phyloP scores from a whole-genome alignment of 495 filamentous ascomycete species.

The Cercophora newfieldiana region DNA sequence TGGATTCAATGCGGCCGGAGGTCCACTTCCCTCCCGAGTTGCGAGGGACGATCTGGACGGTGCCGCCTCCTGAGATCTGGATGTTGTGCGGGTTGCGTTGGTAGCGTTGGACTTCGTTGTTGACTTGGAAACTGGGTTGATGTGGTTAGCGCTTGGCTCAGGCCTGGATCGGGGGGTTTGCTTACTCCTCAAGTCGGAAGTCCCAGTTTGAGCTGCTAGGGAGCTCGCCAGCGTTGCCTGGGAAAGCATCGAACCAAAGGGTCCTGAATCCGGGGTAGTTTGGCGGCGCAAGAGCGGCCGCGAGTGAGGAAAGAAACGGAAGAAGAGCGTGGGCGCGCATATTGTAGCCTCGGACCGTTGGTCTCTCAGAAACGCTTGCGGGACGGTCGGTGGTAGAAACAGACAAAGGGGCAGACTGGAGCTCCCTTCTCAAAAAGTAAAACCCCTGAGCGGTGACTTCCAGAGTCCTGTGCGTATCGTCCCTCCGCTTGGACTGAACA shows the following conservation, averaged over 20 bases:
- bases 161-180: background rate
- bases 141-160: background rate
- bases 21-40: constrained; percentile 47
- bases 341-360: background rate
- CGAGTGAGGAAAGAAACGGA: constrained; percentile 27
- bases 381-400: background rate
- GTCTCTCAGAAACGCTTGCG: background rate
- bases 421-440: background rate
- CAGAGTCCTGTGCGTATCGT: background rate
- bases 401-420: background rate
- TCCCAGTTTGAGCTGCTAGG: constrained; percentile 39
- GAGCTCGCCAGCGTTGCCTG: constrained; percentile 22
- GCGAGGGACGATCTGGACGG: constrained; percentile 47
- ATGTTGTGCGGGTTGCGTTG: constrained; percentile 43
- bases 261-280: constrained; percentile 27
- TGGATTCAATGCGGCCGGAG: constrained; percentile 51
- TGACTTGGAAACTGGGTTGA: constrained; percentile 40
- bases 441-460: background rate
- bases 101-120: constrained; percentile 49
- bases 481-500: background rate
- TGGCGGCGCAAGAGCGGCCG: constrained; percentile 23
- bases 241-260: constrained; percentile 34
- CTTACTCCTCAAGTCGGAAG: constrained; percentile 30
- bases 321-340: constrained; percentile 26
- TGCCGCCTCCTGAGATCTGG: constrained; percentile 48